A percentile compares a stretch with the other conserved stretches of the same genome.
Evolutionary conservation across 129 eudicot species (phyloP).

Genomic region (Scalesia atractyloides): DNA sequence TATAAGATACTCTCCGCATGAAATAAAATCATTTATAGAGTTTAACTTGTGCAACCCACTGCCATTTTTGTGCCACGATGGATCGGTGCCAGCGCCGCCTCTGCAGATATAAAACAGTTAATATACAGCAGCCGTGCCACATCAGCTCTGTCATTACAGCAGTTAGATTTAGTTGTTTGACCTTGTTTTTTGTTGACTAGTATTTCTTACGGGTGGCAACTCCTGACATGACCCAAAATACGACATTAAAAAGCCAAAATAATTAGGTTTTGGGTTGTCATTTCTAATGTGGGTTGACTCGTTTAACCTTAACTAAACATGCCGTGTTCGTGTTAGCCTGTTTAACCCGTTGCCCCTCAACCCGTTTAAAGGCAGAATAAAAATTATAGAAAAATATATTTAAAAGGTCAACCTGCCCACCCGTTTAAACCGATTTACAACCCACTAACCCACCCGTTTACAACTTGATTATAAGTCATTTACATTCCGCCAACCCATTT

Average conservation of each 20-base stretch:
- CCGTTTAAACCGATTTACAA: not conserved
- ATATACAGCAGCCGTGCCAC: not conserved
- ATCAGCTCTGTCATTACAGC: not conserved
- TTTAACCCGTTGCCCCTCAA: not conserved
- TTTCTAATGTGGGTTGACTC: not conserved
- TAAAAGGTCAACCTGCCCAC: not conserved
- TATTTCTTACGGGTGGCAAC: not conserved
- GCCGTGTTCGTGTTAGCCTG: not conserved
- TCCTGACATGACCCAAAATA: not conserved
- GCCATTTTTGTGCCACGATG: slow-evolving; percentile 79
- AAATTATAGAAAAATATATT: not conserved
- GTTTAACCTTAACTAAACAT: not conserved
- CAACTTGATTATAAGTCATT: not conserved
- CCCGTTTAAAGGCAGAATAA: not conserved
- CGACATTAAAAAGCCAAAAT: not conserved
- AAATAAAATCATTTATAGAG: slow-evolving; percentile 75
- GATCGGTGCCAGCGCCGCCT: slow-evolving; percentile 82
- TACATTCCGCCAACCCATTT: not conserved
- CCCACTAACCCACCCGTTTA: too few species aligned
- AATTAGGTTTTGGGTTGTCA: not conserved
- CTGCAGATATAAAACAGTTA: slow-evolving; percentile 39
- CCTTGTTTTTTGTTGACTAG: not conserved
- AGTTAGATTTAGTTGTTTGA: not conserved
- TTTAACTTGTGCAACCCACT: slow-evolving; percentile 66
- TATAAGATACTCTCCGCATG: slow-evolving; percentile 75